A percentile compares a stretch with the other conserved stretches of the same genome.
These are phyloP conservation scores for Vachellia pachyceras DNA, from an alignment of 306 rosid species.

Conservation along the genomic window DNA sequence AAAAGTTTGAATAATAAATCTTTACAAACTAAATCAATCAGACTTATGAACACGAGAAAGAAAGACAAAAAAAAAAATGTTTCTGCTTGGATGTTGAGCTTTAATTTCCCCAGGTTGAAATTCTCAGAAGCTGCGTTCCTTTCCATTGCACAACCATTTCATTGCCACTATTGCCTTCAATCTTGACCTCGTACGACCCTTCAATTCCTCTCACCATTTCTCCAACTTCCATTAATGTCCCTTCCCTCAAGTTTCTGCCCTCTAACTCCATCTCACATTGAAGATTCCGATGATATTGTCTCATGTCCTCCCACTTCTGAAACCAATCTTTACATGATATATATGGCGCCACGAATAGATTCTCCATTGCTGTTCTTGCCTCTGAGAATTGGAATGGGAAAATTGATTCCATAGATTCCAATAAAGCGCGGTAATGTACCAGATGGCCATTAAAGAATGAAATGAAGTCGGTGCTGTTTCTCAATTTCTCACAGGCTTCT, in stretches of 20 bases:
- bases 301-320: conserved; percentile 53
- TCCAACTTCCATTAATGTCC: conserved; percentile 47
- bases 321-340: conserved; percentile 56
- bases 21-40: conserved; percentile 34
- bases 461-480: conserved; percentile 45
- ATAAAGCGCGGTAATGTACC: conserved; percentile 56
- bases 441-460: conserved; percentile 59
- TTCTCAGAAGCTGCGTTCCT: conserved; percentile 53
- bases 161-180: conserved; percentile 52
- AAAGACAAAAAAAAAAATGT: background rate
- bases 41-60: background rate
- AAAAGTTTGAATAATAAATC: conserved; percentile 26
- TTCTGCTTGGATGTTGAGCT: background rate
- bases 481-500: conserved; percentile 46
- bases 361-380: conserved; percentile 63
- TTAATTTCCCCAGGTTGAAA: conserved; percentile 62
- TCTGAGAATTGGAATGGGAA: conserved; percentile 50
- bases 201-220: conserved; percentile 53
- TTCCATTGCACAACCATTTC: conserved; percentile 61
- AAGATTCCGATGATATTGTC: conserved; percentile 21
- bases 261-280: conserved; percentile 33
- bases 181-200: conserved; percentile 46
- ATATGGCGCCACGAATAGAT: conserved; percentile 57
- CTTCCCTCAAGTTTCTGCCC: conserved; percentile 53
- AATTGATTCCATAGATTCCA: conserved; percentile 56